phyloP scores from a whole-genome alignment of 2,329 filamentous ascomycete genomes.

The Colletotrichum falcatum region DNA sequence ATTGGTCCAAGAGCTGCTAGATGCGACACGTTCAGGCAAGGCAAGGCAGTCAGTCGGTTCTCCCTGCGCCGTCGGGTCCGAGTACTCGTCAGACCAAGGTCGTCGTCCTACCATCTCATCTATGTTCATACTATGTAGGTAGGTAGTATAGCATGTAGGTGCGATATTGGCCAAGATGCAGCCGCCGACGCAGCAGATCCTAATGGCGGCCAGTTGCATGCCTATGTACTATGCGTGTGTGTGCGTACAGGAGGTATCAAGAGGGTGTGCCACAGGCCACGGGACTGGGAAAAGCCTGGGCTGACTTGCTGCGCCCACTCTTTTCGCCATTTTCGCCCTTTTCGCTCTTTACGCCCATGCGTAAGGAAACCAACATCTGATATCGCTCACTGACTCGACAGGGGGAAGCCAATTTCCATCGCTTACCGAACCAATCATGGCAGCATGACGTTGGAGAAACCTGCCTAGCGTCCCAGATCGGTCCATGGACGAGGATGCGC shows the following conservation, averaged over 20 bases:
- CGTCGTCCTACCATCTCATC: no score
- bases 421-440: slow-evolving; percentile 50
- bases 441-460: slow-evolving; percentile 50
- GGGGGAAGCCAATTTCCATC: slow-evolving; percentile 46
- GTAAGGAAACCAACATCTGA: slow-evolving; percentile 48
- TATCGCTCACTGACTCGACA: slow-evolving; percentile 50
- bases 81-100: no score
- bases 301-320: slow-evolving; percentile 2
- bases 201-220: neutral
- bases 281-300: slow-evolving; percentile 1
- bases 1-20: slow-evolving; percentile 13
- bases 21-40: slow-evolving; percentile 1
- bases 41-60: neutral
- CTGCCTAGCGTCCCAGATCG: slow-evolving; percentile 42
- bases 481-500: slow-evolving; percentile 37
- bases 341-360: slow-evolving; percentile 3
- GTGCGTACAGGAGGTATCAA: no score
- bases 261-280: slow-evolving; percentile 1
- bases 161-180: neutral
- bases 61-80: neutral
- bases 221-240: no score
- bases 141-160: no score
- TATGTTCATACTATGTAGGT: no score
- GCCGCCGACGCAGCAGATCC: neutral
- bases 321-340: slow-evolving; percentile 1